phyloP scores from a whole-genome alignment of 176 grass and related monocot genomes.

The Carex kokanica region DNA sequence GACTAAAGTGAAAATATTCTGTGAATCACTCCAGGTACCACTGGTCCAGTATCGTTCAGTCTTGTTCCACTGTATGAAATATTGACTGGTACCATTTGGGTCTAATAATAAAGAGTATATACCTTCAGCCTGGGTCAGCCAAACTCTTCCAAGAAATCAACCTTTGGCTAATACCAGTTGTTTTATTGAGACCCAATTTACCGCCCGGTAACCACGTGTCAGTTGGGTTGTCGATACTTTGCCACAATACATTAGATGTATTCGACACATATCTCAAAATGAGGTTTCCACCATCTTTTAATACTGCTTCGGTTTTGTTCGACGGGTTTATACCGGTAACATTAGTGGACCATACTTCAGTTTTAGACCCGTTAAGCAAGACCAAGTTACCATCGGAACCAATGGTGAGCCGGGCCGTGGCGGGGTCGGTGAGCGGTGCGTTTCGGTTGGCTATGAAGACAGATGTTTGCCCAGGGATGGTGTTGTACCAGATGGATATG shows the following conservation, averaged over 20 bases:
- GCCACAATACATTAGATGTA: slow-evolving; percentile 55
- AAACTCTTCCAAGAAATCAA: slow-evolving; percentile 54
- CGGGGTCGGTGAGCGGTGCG: slow-evolving; percentile 37
- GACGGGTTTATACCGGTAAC: slow-evolving; percentile 26
- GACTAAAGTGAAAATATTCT: slow-evolving; percentile 37
- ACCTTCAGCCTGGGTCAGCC: slow-evolving; percentile 51
- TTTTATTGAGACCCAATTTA: slow-evolving; percentile 72
- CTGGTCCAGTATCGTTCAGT: slow-evolving; percentile 49
- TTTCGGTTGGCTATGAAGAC: slow-evolving; percentile 58
- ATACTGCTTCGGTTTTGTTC: slow-evolving; percentile 43
- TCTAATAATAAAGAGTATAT: slow-evolving; percentile 63
- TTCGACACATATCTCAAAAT: slow-evolving; percentile 46
- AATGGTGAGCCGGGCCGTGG: slow-evolving; percentile 43
- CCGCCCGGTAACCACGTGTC: slow-evolving; percentile 64
- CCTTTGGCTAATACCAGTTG: slow-evolving; percentile 42
- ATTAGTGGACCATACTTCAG: slow-evolving; percentile 53
- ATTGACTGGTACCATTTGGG: slow-evolving; percentile 51
- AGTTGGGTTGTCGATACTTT: slow-evolving; percentile 68
- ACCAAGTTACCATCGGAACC: slow-evolving; percentile 62
- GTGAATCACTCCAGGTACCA: slow-evolving; percentile 38
- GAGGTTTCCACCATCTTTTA: slow-evolving; percentile 59
- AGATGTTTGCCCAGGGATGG: slow-evolving; percentile 21
- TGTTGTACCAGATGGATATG: slow-evolving; percentile 93
- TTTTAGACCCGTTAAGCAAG: slow-evolving; percentile 57
- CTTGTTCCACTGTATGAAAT: slow-evolving; percentile 74